Conservation (phyloP, 306 rosid species). For the Comarum palustre region DNA sequence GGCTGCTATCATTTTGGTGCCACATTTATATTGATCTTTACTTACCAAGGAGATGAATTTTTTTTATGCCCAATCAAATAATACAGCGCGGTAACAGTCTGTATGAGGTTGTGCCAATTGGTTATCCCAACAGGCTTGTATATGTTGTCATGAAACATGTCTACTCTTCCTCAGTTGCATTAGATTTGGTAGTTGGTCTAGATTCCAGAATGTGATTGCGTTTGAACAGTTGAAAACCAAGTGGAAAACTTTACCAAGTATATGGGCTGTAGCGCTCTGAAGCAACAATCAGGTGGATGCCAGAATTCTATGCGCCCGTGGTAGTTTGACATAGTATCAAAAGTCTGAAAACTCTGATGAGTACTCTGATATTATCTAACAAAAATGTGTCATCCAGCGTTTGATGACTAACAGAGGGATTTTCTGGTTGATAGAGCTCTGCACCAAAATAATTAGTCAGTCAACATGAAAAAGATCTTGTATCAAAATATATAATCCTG, state of each 20-base stretch:
- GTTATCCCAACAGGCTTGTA: not conserved
- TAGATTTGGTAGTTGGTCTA: not conserved
- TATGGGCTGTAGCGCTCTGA: not conserved
- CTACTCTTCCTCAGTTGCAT: conserved; percentile 3
- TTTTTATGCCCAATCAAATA: not conserved
- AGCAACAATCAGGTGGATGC: conserved; percentile 2
- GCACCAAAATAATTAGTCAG: conserved; percentile 28
- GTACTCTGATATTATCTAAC: not conserved
- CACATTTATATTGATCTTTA: too few species aligned
- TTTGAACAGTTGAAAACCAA: not conserved
- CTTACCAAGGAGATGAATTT: not conserved
- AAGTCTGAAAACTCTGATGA: not conserved
- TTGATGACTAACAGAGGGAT: conserved; percentile 33
- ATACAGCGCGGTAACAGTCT: not conserved
- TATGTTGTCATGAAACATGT: not conserved
- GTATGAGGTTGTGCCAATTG: not conserved
- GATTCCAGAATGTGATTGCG: not conserved
- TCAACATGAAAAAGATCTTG: not conserved
- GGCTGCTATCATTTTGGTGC: too few species aligned
- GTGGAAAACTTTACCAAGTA: not conserved
- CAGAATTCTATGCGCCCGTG: not conserved
- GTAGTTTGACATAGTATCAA: not conserved
- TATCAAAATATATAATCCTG: not conserved
- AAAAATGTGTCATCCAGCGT: not conserved
- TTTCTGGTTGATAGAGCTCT: conserved; percentile 64